Evolutionary conservation across 2,329 filamentous ascomycete genomes (phyloP), one percentile per base, ranked within the genome.

Genomic region (Aspergillus hortae): DNA sequence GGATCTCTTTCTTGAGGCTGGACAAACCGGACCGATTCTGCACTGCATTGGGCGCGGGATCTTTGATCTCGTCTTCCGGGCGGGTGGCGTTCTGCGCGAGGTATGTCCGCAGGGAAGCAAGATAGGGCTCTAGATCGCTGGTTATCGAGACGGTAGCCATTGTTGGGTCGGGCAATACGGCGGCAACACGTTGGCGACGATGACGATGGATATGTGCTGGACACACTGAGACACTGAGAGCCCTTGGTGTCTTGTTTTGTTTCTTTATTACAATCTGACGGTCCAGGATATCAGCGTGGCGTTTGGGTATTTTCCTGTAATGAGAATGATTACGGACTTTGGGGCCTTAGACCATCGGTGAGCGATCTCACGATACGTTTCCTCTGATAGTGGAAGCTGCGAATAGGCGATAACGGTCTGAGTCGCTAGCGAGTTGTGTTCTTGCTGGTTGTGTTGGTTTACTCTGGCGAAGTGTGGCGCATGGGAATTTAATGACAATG

Each of bases 111-210:
- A 67, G 61, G 2, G 64, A 67, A 27, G 62, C 61, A 40, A 68
- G 48, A 41, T 67, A 68, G 25, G 61, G 56, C 51, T 68, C 59
- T 17, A 67, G 46, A 14, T 67, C 65, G 44, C 57, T 61, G 6
- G 64, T 67, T 42, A 67, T 63, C n/a, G 62, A 60, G 19, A 67
- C 65, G 9, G 60, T 66, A 11, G 63, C 54, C 65, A 67, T 67
- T n/a, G 40, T 23, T 42, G n/a, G 19, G 33, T 38, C 43, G 27
- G 25, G 27, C 7, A 30, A 30, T 30, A 30, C 27, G 27, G 11
- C 27, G 27, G 9, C 7, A 30, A 30, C 7, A 30, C 27, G 27
- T 30, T 30, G 27, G 7, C 27, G 27, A 30, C 27, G 9, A 30
- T 30, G 9, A 30, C 11, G 27, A 30, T 9, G 7, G 7, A 7